These are phyloP conservation scores for Dryas octopetala DNA, from an alignment of 306 rosid genomes.

Conservation along the genomic window DNA sequence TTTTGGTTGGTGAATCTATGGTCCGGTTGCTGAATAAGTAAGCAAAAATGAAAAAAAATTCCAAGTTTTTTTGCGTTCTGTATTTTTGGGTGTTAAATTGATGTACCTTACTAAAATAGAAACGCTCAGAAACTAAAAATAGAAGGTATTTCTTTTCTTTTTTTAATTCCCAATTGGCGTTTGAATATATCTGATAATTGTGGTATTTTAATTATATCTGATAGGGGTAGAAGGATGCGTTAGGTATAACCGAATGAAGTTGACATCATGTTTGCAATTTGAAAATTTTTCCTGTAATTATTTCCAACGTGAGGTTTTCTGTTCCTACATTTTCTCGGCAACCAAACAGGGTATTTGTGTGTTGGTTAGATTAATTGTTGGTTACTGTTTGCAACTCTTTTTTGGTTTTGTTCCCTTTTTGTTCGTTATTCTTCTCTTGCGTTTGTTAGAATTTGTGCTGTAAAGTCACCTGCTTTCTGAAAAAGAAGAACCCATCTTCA, in stretches of 20 bases:
- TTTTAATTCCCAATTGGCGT: neutral
- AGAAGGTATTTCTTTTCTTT: neutral
- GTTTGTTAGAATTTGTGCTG: conserved; percentile 32
- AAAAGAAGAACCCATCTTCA: conserved; percentile 33
- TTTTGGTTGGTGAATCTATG: neutral
- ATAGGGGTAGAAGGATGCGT: neutral
- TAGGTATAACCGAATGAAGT: neutral
- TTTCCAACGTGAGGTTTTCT: neutral
- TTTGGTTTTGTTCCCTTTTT: neutral
- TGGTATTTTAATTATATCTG: neutral
- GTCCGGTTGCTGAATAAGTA: neutral
- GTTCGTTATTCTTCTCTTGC: conserved; percentile 37
- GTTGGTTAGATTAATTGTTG: neutral
- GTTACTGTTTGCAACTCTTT: conserved; percentile 19
- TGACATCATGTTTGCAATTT: conserved; percentile 1
- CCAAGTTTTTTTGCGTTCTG: neutral
- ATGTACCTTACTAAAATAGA: neutral
- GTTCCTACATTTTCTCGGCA: conserved; percentile 24
- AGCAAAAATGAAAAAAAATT: neutral
- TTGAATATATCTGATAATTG: neutral
- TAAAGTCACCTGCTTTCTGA: conserved; percentile 34
- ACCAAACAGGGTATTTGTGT: conserved; percentile 17
- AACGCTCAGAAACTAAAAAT: neutral
- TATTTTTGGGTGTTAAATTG: neutral
- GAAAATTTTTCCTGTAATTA: neutral